Evolutionary conservation across 2,329 filamentous ascomycete genomes (phyloP).

Genomic region (Aspergillus terreus): DNA sequence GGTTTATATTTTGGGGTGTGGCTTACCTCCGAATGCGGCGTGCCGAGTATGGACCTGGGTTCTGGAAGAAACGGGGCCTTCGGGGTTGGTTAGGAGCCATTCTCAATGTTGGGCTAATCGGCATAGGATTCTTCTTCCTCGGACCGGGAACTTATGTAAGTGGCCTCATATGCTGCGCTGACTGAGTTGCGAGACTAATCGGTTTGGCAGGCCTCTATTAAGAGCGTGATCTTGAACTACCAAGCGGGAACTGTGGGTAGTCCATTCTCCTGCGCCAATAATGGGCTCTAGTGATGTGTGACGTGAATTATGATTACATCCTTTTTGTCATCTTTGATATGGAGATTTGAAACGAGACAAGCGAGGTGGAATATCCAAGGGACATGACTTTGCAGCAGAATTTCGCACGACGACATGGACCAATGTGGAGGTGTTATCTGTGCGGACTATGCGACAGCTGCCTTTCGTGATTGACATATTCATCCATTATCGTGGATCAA

Average conservation of each 20-base stretch:
- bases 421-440: neutral
- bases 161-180: conserved; percentile 4
- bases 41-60: conserved; percentile 38
- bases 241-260: conserved; percentile 60
- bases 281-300: conserved; percentile 27
- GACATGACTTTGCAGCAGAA: neutral
- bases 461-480: neutral
- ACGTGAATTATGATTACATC: conserved; percentile 6
- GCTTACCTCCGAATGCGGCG: conserved; percentile 45
- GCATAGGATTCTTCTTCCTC: conserved; percentile 76
- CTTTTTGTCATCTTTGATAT: conserved; percentile 4
- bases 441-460: neutral
- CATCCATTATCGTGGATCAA: neutral
- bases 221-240: conserved; percentile 63
- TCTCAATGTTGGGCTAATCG: conserved; percentile 70
- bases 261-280: conserved; percentile 68
- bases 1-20: conserved; percentile 78
- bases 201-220: conserved; percentile 36
- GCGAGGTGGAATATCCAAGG: neutral
- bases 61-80: conserved; percentile 40
- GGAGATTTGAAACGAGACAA: neutral
- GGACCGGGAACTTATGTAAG: conserved; percentile 72
- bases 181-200: too few relatives aligned
- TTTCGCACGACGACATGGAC: neutral
- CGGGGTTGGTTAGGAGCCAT: conserved; percentile 41